A percentile compares a stretch with the other conserved stretches of the same genome.
Conservation (phyloP, 352 stramenopile genomes). For the Lagenidium sp. region DNA sequence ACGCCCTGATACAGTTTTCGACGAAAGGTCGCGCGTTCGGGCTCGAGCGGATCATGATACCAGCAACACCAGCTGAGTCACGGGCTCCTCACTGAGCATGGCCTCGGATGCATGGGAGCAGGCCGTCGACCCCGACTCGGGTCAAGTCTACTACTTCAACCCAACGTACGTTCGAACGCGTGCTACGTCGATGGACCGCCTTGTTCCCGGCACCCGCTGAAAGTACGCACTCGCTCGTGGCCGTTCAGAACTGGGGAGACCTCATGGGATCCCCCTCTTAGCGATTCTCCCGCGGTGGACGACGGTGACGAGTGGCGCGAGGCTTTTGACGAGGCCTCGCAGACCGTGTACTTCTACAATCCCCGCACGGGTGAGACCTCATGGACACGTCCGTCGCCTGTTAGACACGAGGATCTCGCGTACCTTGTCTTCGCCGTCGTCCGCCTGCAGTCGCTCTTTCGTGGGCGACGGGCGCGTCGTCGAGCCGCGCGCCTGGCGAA, state of each 20-base stretch:
- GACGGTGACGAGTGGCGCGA: conserved; percentile 34
- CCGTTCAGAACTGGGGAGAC: conserved; percentile 51
- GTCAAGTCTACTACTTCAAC: conserved; percentile 49
- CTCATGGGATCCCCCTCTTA: conserved; percentile 28
- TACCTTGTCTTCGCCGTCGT: conserved; percentile 39
- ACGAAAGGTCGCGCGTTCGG: too few species aligned
- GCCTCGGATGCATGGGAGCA: conserved; percentile 26
- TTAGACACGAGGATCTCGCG: conserved; percentile 19
- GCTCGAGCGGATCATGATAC: conserved; percentile 3
- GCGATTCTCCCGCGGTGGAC: not conserved
- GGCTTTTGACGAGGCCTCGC: conserved; percentile 56
- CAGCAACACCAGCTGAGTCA: too few species aligned
- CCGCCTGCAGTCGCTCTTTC: conserved; percentile 36
- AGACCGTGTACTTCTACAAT: conserved; percentile 67
- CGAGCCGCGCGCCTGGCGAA: conserved; percentile 19
- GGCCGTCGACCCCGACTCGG: conserved; percentile 32
- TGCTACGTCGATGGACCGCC: too few species aligned
- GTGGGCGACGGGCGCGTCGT: conserved; percentile 24
- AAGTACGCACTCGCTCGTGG: not conserved
- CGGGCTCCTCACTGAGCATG: too few species aligned
- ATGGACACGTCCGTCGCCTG: conserved; percentile 34
- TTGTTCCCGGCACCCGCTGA: too few species aligned
- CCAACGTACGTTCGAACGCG: conserved; percentile 22
- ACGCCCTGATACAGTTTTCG: too few species aligned
- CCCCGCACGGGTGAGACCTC: conserved; percentile 50